Conservation (phyloP, 2,329 filamentous ascomycete species). For the Colletotrichum falcatum region DNA sequence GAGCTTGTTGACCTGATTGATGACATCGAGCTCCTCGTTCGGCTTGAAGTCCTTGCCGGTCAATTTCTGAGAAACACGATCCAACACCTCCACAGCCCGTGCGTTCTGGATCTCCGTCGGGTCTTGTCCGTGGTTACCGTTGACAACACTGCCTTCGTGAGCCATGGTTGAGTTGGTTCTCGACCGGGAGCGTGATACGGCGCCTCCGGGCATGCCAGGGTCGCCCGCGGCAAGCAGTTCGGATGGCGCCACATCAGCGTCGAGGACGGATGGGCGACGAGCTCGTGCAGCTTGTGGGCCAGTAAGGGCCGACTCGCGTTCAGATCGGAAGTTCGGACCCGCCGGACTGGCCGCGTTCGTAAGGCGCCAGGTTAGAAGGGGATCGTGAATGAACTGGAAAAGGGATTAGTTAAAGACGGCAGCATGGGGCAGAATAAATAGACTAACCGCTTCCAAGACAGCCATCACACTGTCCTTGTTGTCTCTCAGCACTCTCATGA, state of each 20-base stretch:
- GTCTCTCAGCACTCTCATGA: conserved; percentile 95
- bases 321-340: conserved; percentile 75
- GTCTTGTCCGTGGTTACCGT: conserved; percentile 55
- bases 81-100: conserved; percentile 89
- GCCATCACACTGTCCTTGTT: conserved; percentile 99
- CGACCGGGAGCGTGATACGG: conserved; percentile 63
- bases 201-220: conserved; percentile 56
- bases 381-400: conserved; percentile 94
- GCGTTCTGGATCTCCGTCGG: conserved; percentile 88
- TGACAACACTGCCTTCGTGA: conserved; percentile 51
- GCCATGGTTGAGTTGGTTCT: conserved; percentile 70
- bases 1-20: conserved; percentile 92
- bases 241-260: conserved; percentile 69
- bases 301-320: conserved; percentile 66
- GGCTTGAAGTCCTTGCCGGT: conserved; percentile 93
- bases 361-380: conserved; percentile 97
- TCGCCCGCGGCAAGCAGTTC: conserved; percentile 64
- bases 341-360: conserved; percentile 72
- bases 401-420: conserved; percentile 43
- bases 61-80: conserved; percentile 93
- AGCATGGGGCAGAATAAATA: background rate
- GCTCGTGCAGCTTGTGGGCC: conserved; percentile 63
- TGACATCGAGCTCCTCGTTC: conserved; percentile 84
- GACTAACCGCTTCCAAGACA: conserved; percentile 92
- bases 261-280: conserved; percentile 77